Evolutionary conservation across 768 basidiomycete species (phyloP).

Genomic region (Russula olivacea): DNA sequence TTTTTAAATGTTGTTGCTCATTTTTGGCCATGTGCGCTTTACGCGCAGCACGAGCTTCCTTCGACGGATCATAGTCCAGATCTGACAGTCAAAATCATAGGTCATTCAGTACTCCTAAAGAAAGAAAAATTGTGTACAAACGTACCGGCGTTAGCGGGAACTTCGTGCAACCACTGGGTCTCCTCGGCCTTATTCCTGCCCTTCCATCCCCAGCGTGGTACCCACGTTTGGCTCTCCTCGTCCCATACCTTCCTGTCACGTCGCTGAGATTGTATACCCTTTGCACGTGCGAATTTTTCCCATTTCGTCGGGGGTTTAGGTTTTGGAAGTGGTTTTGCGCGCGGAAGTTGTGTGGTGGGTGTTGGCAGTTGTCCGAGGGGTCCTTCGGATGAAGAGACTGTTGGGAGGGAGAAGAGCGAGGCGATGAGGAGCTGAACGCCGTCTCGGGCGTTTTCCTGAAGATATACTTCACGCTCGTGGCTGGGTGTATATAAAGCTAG

Average conservation of each 20-base stretch:
- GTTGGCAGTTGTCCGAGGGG: constrained; percentile 77
- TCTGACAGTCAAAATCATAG: constrained; percentile 39
- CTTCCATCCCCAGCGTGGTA: constrained; percentile 81
- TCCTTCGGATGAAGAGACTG: constrained; percentile 66
- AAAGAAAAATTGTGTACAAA: background rate
- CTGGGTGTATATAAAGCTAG: constrained; percentile 35
- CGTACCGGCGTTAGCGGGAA: constrained; percentile 80
- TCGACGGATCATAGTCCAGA: constrained; percentile 72
- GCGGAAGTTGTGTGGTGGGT: constrained; percentile 71
- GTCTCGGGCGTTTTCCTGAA: constrained; percentile 72
- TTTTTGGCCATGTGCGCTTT: constrained; percentile 84
- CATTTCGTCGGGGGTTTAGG: constrained; percentile 93
- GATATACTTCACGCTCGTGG: constrained; percentile 71
- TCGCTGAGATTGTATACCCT: constrained; percentile 80
- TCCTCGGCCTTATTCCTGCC: constrained; percentile 87
- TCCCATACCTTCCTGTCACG: constrained; percentile 86
- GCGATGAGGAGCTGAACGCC: constrained; percentile 77
- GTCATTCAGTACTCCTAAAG: background rate
- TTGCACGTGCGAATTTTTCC: constrained; percentile 91
- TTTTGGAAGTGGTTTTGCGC: constrained; percentile 89
- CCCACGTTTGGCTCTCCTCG: constrained; percentile 91
- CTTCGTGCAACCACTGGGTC: constrained; percentile 88
- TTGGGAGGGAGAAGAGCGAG: constrained; percentile 78
- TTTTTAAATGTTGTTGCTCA: constrained; percentile 65
- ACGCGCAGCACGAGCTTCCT: constrained; percentile 68